A percentile compares a stretch with the other conserved stretches of the same genome.
Evolutionary conservation across 768 basidiomycete species (phyloP).

Genomic region (Wakefieldia striispora): DNA sequence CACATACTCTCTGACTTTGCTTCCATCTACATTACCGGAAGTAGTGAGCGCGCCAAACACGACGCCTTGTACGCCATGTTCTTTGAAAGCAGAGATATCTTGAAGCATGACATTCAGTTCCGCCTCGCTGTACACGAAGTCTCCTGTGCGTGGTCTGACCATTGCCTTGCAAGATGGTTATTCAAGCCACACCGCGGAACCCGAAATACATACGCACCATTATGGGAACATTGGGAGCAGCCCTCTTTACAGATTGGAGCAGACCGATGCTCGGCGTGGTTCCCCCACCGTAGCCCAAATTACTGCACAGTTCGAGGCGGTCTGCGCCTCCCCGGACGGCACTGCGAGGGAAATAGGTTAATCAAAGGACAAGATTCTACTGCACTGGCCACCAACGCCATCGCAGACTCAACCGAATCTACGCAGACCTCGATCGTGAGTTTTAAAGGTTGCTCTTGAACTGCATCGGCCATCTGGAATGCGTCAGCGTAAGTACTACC

Average conservation of each 20-base stretch:
- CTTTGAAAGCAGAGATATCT: slow-evolving; percentile 64
- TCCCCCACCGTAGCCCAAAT: slow-evolving; percentile 42
- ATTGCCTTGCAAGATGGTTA: slow-evolving; percentile 52
- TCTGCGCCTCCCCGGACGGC: slow-evolving; percentile 71
- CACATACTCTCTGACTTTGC: slow-evolving; percentile 46
- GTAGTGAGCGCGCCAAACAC: slow-evolving; percentile 62
- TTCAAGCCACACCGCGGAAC: neutral
- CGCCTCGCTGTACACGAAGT: slow-evolving; percentile 67
- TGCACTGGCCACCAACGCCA: slow-evolving; percentile 44
- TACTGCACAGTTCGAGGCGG: slow-evolving; percentile 74
- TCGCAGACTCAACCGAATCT: slow-evolving; percentile 72
- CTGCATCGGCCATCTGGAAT: slow-evolving; percentile 5
- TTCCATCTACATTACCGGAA: slow-evolving; percentile 59
- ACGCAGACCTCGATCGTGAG: slow-evolving; percentile 62
- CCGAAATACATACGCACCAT: slow-evolving; percentile 58
- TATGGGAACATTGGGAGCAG: slow-evolving; percentile 50
- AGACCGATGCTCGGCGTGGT: too few species aligned
- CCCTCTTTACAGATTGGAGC: slow-evolving; percentile 43
- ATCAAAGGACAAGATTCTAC: neutral
- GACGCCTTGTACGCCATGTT: slow-evolving; percentile 57
- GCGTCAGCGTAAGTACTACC: neutral
- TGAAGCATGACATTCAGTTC: slow-evolving; percentile 75
- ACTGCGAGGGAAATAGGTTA: slow-evolving; percentile 35
- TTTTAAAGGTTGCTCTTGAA: slow-evolving; percentile 2
- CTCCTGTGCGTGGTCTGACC: slow-evolving; percentile 77